phyloP scores from a whole-genome alignment of 768 basidiomycete genomes.

The Tephrocybe sp. region DNA sequence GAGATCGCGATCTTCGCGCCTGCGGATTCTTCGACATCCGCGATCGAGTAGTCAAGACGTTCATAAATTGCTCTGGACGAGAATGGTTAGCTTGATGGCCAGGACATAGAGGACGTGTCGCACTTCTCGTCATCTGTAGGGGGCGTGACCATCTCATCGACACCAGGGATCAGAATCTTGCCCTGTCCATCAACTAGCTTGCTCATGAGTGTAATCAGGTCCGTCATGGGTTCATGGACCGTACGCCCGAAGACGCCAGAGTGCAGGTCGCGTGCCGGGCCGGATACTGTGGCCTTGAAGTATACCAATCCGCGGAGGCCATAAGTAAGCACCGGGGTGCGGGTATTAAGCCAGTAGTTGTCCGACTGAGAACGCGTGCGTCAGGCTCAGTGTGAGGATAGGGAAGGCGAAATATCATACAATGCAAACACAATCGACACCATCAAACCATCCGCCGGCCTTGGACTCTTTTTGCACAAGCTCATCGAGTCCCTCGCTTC shows the following conservation, averaged over 20 bases:
- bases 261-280: conserved; percentile 87
- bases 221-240: conserved; percentile 93
- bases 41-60: conserved; percentile 66
- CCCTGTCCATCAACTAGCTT: conserved; percentile 80
- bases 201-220: conserved; percentile 80
- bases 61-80: conserved; percentile 63
- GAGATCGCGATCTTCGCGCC: conserved; percentile 78
- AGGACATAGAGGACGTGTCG: conserved; percentile 15
- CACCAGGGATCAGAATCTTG: conserved; percentile 85
- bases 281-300: conserved; percentile 79
- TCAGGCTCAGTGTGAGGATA: neutral
- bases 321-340: conserved; percentile 81
- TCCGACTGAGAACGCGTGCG: conserved; percentile 57
- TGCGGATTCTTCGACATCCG: conserved; percentile 74
- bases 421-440: conserved; percentile 92
- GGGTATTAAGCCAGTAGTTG: conserved; percentile 91
- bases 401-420: conserved; percentile 44
- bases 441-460: conserved; percentile 78
- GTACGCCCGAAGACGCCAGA: conserved; percentile 84
- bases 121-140: conserved; percentile 74
- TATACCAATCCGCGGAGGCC: conserved; percentile 88
- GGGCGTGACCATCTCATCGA: conserved; percentile 80
- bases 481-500: conserved; percentile 88
- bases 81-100: neutral
- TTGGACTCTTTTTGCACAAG: conserved; percentile 76